Percentiles rank a stretch among this genome's conserved stretches.
phyloP scores from a whole-genome alignment of 768 basidiomycete genomes.

The Trametes meyenii region DNA sequence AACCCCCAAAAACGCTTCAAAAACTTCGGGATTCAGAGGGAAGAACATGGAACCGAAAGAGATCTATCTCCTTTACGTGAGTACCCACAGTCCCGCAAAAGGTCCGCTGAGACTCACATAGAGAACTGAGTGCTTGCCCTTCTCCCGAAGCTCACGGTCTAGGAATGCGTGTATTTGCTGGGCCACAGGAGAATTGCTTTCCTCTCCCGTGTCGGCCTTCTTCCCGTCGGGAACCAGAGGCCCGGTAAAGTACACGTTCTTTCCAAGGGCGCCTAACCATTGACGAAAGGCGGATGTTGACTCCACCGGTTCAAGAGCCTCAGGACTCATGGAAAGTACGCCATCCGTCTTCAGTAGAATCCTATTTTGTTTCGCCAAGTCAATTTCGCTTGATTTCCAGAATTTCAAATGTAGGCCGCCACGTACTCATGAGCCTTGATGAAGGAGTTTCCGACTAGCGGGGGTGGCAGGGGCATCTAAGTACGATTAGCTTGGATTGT shows the following conservation, averaged over 20 bases:
- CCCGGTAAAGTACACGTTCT: slow-evolving; percentile 19
- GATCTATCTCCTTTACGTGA: slow-evolving; percentile 15
- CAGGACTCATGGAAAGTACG: slow-evolving; percentile 16
- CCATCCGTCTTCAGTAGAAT: slow-evolving; percentile 20
- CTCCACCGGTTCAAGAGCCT: slow-evolving; percentile 20
- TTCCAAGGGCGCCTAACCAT: slow-evolving; percentile 16
- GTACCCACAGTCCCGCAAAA: neutral
- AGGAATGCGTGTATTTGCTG: slow-evolving; percentile 10
- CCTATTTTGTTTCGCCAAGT: no score
- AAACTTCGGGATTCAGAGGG: slow-evolving; percentile 21
- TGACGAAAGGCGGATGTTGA: slow-evolving; percentile 7
- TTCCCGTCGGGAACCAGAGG: slow-evolving; percentile 19
- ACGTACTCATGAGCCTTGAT: neutral
- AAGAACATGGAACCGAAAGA: slow-evolving; percentile 31
- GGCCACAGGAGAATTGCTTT: slow-evolving; percentile 10
- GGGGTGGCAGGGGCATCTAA: neutral
- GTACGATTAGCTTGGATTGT: neutral
- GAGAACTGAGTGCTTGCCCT: slow-evolving; percentile 25
- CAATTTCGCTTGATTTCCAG: neutral
- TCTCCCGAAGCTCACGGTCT: slow-evolving; percentile 1
- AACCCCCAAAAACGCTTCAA: slow-evolving; percentile 27
- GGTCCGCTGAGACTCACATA: slow-evolving; percentile 22
- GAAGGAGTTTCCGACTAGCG: slow-evolving; percentile 3
- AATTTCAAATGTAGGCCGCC: neutral
- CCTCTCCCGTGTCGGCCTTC: slow-evolving; percentile 6